Evolutionary conservation across 495 filamentous ascomycete species (phyloP), one percentile per base, ranked within the genome.

Genomic region (Hypoxylon trugodes): DNA sequence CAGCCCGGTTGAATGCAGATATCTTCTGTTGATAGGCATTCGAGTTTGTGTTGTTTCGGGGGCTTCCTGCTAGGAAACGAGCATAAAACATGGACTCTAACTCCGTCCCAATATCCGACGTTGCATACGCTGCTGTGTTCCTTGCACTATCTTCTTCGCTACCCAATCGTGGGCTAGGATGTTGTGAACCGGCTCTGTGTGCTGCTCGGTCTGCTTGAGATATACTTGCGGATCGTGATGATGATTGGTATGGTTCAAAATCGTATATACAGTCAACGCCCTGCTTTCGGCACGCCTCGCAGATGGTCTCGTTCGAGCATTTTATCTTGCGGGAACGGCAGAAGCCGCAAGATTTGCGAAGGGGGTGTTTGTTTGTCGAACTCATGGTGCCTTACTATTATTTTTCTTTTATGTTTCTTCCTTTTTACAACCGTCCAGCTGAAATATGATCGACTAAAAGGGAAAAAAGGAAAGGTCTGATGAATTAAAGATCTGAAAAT

Each of bases 221-320:
- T 18, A 33, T n/a, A n/a, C n/a, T n/a, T n/a, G n/a, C 28, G 10
- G 30, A 48, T 48, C 45, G 45, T 21, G 45, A 48, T 8, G 45
- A 16, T 15, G 45, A 8, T 35, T 48, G 45, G 33, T 48, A 48
- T 21, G 45, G 45, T n/a, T 48, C 45, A 10, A 48, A 48, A 16
- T 48, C 45, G 13, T 48, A 48, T 48, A 48, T 48, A 33, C 45
- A 48, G n/a, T 48, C 45, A 16, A 48, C 45, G 7, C 45, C 45
- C 28, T 48, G 45, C 45, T 48, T 48, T 25, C 45, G 45, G 45
- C 45, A 48, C 30, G 45, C 45, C 33, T 48, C 45, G 45, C 45
- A 48, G 26, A 48, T 48, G 21, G 45, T 48, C 15, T 48, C 45
- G 45, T 48, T 48, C 12, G 45, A 48, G 13, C 45, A 48, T 33